phyloP scores from a whole-genome alignment of 345 rosid species.

The Hypericum androsaemum region DNA sequence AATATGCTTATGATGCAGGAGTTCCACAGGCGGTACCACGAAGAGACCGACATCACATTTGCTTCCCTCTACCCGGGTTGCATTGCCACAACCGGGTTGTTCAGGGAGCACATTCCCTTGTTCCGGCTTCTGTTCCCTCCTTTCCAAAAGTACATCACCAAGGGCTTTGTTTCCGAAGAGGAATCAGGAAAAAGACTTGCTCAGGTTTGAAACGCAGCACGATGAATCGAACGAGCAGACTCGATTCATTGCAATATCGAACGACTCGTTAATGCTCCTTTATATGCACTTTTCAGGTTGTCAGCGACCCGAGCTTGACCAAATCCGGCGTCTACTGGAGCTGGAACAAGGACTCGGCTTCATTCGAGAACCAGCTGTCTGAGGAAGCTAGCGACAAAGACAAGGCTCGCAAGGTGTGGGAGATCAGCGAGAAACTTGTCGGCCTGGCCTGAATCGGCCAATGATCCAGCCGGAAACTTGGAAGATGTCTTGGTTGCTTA shows the following conservation, averaged over 20 bases:
- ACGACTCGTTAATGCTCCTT: background rate
- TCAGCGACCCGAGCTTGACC: constrained; percentile 71
- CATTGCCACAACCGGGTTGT: constrained; percentile 94
- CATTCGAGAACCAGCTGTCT: constrained; percentile 89
- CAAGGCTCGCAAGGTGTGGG: constrained; percentile 94
- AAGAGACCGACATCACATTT: constrained; percentile 73
- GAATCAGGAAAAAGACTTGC: constrained; percentile 93
- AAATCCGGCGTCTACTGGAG: constrained; percentile 97
- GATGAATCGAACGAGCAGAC: background rate
- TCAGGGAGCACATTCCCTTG: constrained; percentile 89
- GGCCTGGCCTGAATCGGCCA: constrained; percentile 54
- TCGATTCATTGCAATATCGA: background rate
- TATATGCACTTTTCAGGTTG: constrained; percentile 43
- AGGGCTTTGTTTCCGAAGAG: constrained; percentile 86
- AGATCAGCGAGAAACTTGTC: constrained; percentile 89
- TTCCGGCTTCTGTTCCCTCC: constrained; percentile 91
- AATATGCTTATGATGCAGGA: constrained; percentile 97
- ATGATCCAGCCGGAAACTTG: too few species aligned
- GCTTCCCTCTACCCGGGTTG: constrained; percentile 97
- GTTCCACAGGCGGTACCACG: constrained; percentile 86
- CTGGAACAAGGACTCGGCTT: constrained; percentile 93
- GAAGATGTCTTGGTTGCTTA: background rate
- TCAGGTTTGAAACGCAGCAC: constrained; percentile 40
- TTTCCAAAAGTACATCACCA: constrained; percentile 93
- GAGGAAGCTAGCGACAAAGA: constrained; percentile 78